These are phyloP conservation scores for Alnus glutinosa DNA, from an alignment of 306 rosid species.

Conservation along the genomic window DNA sequence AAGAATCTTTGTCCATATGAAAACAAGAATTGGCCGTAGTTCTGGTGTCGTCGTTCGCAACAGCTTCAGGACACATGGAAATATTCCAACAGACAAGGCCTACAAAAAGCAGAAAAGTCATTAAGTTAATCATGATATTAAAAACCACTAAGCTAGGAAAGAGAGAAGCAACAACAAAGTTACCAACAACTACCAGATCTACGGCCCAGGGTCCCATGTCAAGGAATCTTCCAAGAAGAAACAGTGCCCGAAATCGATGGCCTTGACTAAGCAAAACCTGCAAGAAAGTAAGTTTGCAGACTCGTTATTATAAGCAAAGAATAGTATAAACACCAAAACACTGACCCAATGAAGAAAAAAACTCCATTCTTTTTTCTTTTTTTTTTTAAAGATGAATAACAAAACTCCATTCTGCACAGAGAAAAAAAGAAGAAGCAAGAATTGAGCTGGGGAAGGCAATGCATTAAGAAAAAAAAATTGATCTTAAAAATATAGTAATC, in stretches of 20 bases:
- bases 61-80: slow-evolving; percentile 94
- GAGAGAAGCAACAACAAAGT: neutral
- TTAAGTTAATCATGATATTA: slow-evolving; percentile 23
- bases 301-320: slow-evolving; percentile 28
- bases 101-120: slow-evolving; percentile 23
- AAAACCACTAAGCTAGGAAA: slow-evolving; percentile 9
- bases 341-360: slow-evolving; percentile 4
- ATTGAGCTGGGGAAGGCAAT: neutral
- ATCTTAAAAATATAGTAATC: neutral
- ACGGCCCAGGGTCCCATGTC: slow-evolving; percentile 99
- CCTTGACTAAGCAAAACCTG: slow-evolving; percentile 96
- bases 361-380: too few relatives aligned
- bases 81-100: slow-evolving; percentile 98
- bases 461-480: neutral
- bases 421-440: neutral
- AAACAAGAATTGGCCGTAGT: slow-evolving; percentile 91
- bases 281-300: slow-evolving; percentile 26
- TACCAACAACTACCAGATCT: slow-evolving; percentile 66
- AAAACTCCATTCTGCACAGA: neutral
- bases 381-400: neutral
- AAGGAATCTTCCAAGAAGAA: slow-evolving; percentile 95
- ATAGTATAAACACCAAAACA: slow-evolving; percentile 16
- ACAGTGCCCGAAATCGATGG: slow-evolving; percentile 89
- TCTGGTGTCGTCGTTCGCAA: slow-evolving; percentile 95
- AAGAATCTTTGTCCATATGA: slow-evolving; percentile 97